phyloP scores from a whole-genome alignment of 2,329 filamentous ascomycete species.

The Sporothrix dimorphospora region DNA sequence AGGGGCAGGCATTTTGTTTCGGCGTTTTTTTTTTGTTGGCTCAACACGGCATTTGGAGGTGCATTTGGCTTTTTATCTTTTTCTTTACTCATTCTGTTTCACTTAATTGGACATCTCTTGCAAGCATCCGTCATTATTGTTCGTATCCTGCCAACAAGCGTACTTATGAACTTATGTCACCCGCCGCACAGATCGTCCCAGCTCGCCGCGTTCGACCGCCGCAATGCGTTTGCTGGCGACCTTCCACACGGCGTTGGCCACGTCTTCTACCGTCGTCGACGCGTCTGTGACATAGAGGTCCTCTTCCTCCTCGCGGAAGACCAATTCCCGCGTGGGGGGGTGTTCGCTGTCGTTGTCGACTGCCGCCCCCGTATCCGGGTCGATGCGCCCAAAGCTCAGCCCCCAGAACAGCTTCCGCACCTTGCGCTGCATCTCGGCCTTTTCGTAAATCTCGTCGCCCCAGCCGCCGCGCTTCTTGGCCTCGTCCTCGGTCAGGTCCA shows the following conservation, averaged over 20 bases:
- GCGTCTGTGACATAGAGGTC: conserved; percentile 60
- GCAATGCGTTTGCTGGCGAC: conserved; percentile 53
- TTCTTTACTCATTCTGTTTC: neutral
- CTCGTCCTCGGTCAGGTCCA: conserved; percentile 75
- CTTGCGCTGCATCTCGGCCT: conserved; percentile 75
- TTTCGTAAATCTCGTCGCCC: conserved; percentile 88
- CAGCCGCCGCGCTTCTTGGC: conserved; percentile 81
- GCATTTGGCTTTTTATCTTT: conserved; percentile 19
- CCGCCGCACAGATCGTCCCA: conserved; percentile 51
- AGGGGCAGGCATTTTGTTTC: conserved; percentile 13
- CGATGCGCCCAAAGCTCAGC: conserved; percentile 49
- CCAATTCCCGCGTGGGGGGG: conserved; percentile 34
- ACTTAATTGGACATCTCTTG: neutral
- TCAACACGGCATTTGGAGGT: conserved; percentile 34
- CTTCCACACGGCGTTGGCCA: conserved; percentile 59
- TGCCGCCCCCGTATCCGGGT: neutral
- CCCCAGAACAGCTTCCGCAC: conserved; percentile 75
- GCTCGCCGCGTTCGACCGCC: conserved; percentile 54
- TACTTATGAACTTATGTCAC: conserved; percentile 43
- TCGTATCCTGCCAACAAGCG: too few species aligned
- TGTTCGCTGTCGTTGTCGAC: neutral
- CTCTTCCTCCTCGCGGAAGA: conserved; percentile 55
- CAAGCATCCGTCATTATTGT: conserved; percentile 8
- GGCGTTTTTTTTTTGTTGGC: conserved; percentile 32
- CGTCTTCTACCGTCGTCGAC: conserved; percentile 57